A percentile compares a stretch with the other conserved stretches of the same genome.
Conservation (phyloP, 176 grass and related monocot species). For the Luzula sylvatica region DNA sequence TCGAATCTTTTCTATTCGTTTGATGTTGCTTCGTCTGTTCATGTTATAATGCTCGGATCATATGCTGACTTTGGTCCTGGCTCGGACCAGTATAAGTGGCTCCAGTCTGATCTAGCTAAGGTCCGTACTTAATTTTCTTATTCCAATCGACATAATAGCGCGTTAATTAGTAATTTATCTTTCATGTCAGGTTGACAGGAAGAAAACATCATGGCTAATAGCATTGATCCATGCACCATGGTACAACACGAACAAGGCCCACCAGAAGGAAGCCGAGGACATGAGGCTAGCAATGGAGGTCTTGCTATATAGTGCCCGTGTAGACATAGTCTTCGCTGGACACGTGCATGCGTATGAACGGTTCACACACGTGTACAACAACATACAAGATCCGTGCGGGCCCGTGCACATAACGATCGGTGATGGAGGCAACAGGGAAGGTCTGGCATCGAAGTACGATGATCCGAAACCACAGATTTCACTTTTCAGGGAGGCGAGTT, state of each 20-base stretch:
- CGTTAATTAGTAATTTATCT: background rate
- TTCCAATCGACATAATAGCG: background rate
- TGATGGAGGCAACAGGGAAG: constrained; percentile 66
- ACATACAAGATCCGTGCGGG: constrained; percentile 22
- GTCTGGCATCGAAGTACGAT: constrained; percentile 26
- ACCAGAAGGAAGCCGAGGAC: constrained; percentile 45
- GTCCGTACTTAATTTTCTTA: background rate
- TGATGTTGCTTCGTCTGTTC: constrained; percentile 37
- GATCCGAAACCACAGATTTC: constrained; percentile 36
- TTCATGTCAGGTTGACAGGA: constrained; percentile 16
- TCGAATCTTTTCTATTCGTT: constrained; percentile 77
- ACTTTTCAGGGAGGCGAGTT: constrained; percentile 65
- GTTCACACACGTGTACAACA: constrained; percentile 29
- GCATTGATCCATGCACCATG: constrained; percentile 70
- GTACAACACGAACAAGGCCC: constrained; percentile 70
- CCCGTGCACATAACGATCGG: constrained; percentile 57
- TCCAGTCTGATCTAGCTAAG: constrained; percentile 28
- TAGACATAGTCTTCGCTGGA: constrained; percentile 66
- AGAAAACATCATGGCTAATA: constrained; percentile 28
- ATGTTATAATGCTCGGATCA: constrained; percentile 67
- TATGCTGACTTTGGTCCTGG: constrained; percentile 31
- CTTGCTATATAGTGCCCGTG: constrained; percentile 22
- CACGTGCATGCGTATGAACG: constrained; percentile 88
- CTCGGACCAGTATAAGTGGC: constrained; percentile 38
- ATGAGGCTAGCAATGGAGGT: constrained; percentile 56